phyloP scores from a whole-genome alignment of 192 early-diverging fungal species.

The Backusella tarrabulga region DNA sequence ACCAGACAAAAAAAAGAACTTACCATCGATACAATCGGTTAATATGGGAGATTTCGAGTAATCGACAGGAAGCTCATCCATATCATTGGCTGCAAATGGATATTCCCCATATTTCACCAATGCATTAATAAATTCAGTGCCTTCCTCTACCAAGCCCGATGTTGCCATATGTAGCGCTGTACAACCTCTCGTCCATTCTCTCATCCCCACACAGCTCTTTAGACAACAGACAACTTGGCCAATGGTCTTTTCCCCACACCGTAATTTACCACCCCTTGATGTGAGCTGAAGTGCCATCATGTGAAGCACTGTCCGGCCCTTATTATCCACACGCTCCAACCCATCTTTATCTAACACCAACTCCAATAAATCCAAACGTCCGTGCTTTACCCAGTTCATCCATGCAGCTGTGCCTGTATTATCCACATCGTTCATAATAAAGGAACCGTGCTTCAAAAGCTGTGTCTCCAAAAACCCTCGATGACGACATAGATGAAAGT shows the following conservation, averaged over 20 bases:
- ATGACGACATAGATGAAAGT: constrained; percentile 38
- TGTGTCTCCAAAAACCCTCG: constrained; percentile 11
- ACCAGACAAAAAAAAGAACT: background rate
- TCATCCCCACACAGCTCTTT: constrained; percentile 16
- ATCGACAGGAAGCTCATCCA: background rate
- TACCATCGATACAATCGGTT: constrained; percentile 7
- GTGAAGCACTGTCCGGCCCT: constrained; percentile 7
- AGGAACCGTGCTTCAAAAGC: constrained; percentile 15
- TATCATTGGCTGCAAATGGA: background rate
- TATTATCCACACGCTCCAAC: constrained; percentile 3
- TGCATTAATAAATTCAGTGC: constrained; percentile 6
- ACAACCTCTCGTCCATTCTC: constrained; percentile 36
- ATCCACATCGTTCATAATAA: constrained; percentile 21
- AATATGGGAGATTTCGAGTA: background rate
- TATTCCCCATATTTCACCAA: constrained; percentile 33
- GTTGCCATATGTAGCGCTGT: constrained; percentile 41
- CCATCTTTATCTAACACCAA: constrained; percentile 7
- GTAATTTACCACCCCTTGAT: constrained; percentile 12
- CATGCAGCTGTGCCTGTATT: constrained; percentile 37
- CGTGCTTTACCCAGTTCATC: constrained; percentile 36
- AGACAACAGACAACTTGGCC: constrained; percentile 12
- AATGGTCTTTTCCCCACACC: constrained; percentile 18
- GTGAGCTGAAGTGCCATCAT: background rate
- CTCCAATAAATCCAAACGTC: constrained; percentile 26
- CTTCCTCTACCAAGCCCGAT: background rate